These are phyloP conservation scores for Tylopilus vinaceipallidus DNA, from an alignment of 768 basidiomycete species.

Conservation along the genomic window DNA sequence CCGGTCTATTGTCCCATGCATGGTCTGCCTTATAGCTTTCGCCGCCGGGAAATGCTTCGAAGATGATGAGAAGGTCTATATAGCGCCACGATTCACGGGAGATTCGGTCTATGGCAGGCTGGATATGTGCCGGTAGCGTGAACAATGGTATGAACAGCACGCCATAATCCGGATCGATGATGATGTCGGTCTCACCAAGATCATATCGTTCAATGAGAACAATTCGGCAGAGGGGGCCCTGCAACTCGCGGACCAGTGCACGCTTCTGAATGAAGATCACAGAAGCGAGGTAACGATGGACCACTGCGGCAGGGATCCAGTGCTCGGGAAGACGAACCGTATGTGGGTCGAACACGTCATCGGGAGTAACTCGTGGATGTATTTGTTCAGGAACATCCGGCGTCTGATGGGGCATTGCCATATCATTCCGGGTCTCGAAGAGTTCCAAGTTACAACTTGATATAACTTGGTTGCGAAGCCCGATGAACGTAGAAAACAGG, in stretches of 20 bases:
- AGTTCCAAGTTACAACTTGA: slow-evolving; percentile 3
- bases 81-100: slow-evolving; percentile 64
- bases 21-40: slow-evolving; percentile 30
- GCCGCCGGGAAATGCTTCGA: slow-evolving; percentile 63
- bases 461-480: slow-evolving; percentile 23
- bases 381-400: slow-evolving; percentile 11
- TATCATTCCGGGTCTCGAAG: slow-evolving; percentile 13
- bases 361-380: slow-evolving; percentile 32
- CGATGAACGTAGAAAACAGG: slow-evolving; percentile 24
- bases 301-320: slow-evolving; percentile 29
- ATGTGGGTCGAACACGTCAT: slow-evolving; percentile 40
- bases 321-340: slow-evolving; percentile 44
- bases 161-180: slow-evolving; percentile 62
- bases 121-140: slow-evolving; percentile 48
- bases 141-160: slow-evolving; percentile 48
- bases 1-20: slow-evolving; percentile 5
- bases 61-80: slow-evolving; percentile 51
- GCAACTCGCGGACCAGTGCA: slow-evolving; percentile 52
- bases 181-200: slow-evolving; percentile 61
- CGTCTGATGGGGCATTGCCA: slow-evolving; percentile 4
- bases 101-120: slow-evolving; percentile 43
- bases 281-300: slow-evolving; percentile 70
- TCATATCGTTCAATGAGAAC: slow-evolving; percentile 63
- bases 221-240: slow-evolving; percentile 43
- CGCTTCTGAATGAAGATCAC: slow-evolving; percentile 68